Base-by-base conservation (phyloP, 768 basidiomycete genomes). In the Leccinellum rugosiceps region DNA sequence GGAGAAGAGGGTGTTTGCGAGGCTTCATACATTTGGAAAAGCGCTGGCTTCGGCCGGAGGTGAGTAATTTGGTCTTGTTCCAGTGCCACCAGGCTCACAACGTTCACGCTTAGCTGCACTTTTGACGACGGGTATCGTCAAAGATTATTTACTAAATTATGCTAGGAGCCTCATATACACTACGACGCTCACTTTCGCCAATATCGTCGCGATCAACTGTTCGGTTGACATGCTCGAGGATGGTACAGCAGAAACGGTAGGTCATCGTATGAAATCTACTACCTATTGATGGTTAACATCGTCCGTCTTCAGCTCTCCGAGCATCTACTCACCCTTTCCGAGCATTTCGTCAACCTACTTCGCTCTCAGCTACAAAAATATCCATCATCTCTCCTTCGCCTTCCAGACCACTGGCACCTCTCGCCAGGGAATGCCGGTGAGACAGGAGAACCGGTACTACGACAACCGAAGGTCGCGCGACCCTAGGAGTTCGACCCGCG, bases 1-100 rank as follows among this genome's bases (percentile, higher is more conserved):
- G 38, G 87, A 90, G 66, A 69, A 80, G 13, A 80, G 84, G 55
- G 85, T 97, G 13, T 76, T 90, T 10, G 88, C 87, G 17, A 77
- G 94, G 45, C 74, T 98, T 43, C 88, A 92, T 69, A 98, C 95
- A 0, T 98, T 98, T 72, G 94, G 95, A 2, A 98, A 98, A 71
- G 93, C 91, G 0, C 75, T 96, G 44, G 92, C 87, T 14, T 85
- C 85, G 4, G 86, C 86, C 0, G 95, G 94, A 65, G 93, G 95
- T 94, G 57, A 61, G 90, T 78, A 25, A 21, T 31, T 1, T 21
- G 3, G 3, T 52, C 35, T 31, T 26, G 32, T 21, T 23, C 19
- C 6, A 6, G 10, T 25, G 6, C 11, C 6, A n/a, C 31, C 23
- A 14, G 19, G 19, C 11, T 43, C 19, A 31, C 38, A 6, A 32